Evolutionary conservation across 306 rosid genomes (phyloP).

Genomic region (Corylus americana): DNA sequence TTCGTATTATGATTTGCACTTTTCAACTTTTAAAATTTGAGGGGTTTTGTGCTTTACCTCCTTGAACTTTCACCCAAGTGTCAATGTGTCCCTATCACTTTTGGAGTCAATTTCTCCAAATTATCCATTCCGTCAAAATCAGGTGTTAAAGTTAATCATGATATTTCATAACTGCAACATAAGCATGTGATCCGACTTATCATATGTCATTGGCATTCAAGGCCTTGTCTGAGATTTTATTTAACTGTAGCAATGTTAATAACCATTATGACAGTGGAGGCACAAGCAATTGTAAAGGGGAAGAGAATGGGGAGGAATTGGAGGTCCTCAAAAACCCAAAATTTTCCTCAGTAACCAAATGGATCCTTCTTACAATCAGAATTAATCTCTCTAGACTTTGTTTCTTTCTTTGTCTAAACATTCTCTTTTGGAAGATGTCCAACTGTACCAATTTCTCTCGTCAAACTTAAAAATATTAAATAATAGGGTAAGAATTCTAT

Average conservation of each 20-base stretch:
- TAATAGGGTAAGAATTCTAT: not conserved
- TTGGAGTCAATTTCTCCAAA: not conserved
- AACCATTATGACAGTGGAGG: not conserved
- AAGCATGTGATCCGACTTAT: not conserved
- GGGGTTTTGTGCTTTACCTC: not conserved
- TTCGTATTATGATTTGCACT: conserved; percentile 22
- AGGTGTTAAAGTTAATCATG: not conserved
- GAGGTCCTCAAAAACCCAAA: not conserved
- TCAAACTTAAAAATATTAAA: not conserved
- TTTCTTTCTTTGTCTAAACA: not conserved
- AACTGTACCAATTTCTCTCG: not conserved
- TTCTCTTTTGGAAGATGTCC: not conserved
- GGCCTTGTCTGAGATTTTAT: not conserved
- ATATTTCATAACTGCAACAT: not conserved
- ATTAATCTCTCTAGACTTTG: not conserved
- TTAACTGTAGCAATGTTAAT: not conserved
- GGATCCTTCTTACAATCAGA: not conserved
- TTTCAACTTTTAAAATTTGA: conserved; percentile 13
- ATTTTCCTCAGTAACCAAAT: not conserved
- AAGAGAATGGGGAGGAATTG: not conserved
- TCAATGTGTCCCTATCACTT: not conserved
- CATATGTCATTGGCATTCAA: not conserved
- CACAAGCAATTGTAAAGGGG: not conserved
- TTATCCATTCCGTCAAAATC: not conserved
- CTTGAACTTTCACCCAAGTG: not conserved